Evolutionary conservation across 2,329 filamentous ascomycete genomes (phyloP).

Genomic region (Endocalyx cinctus): DNA sequence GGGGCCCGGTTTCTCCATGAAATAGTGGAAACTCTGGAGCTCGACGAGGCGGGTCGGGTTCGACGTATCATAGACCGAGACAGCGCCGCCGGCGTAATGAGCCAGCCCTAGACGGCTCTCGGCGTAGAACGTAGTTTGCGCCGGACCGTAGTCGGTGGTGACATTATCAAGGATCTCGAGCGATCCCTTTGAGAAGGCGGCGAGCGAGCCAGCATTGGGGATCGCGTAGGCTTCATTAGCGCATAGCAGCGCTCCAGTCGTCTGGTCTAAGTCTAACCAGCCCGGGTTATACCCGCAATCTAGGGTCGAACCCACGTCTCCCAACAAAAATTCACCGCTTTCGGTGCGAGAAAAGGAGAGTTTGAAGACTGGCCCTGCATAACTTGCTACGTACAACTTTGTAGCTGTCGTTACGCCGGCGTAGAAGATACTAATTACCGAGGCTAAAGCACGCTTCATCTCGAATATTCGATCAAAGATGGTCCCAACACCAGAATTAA

Average conservation of each 20-base stretch:
- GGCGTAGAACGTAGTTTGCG: conserved; percentile 4
- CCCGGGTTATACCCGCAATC: conserved; percentile 4
- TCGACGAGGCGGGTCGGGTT: conserved; percentile 3
- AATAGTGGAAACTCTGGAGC: conserved; percentile 6
- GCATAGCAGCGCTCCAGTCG: conserved; percentile 4
- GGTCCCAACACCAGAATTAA: too few relatives aligned
- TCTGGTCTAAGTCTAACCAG: conserved; percentile 3
- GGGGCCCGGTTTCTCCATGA: conserved; percentile 5
- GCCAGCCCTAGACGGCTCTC: conserved; percentile 3
- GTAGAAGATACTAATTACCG: too few relatives aligned
- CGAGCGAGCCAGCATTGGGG: conserved; percentile 3
- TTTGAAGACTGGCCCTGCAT: conserved; percentile 3
- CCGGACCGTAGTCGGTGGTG: conserved; percentile 4
- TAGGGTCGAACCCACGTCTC: conserved; percentile 1
- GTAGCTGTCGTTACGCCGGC: too few relatives aligned
- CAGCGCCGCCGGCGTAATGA: conserved; percentile 4
- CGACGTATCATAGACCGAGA: conserved; percentile 5
- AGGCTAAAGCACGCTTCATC: too few relatives aligned
- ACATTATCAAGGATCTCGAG: conserved; percentile 4
- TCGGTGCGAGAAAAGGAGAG: conserved; percentile 1
- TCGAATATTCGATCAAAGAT: too few relatives aligned
- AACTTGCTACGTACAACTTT: conserved; percentile 2
- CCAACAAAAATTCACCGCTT: conserved; percentile 1
- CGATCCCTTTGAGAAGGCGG: conserved; percentile 2
- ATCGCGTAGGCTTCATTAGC: conserved; percentile 1